These are phyloP conservation scores for Daldinia loculata DNA, from an alignment of 495 filamentous ascomycete species.

Conservation along the genomic window DNA sequence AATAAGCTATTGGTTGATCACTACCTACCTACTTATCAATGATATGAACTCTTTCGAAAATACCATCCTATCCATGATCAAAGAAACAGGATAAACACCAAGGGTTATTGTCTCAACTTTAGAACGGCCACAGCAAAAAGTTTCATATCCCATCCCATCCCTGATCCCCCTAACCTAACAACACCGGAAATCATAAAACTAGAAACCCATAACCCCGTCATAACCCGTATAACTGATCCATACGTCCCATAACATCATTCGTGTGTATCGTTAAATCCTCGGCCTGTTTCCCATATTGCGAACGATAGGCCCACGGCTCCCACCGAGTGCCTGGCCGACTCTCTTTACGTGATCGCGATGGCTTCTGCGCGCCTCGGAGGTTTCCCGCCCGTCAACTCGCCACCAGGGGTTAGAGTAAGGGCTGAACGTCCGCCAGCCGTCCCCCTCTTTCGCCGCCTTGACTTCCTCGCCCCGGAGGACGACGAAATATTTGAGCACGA, in stretches of 20 bases:
- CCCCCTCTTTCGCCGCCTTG: slow-evolving; percentile 33
- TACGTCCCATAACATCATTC: neutral
- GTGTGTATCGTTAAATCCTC: slow-evolving; percentile 1
- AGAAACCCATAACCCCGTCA: neutral
- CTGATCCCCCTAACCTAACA: neutral
- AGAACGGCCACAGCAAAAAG: neutral
- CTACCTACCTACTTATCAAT: no score
- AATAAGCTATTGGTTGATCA: no score
- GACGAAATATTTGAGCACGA: slow-evolving; percentile 17
- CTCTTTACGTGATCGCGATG: slow-evolving; percentile 23
- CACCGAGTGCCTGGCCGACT: slow-evolving; percentile 1
- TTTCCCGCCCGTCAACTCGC: slow-evolving; percentile 33
- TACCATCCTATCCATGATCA: no score
- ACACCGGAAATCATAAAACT: neutral
- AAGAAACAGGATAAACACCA: no score
- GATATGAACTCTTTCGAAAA: no score
- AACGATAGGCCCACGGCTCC: neutral
- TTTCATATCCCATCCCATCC: neutral
- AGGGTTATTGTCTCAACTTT: neutral
- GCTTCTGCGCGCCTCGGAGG: slow-evolving; percentile 26
- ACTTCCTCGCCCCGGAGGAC: slow-evolving; percentile 39
- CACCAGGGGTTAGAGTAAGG: slow-evolving; percentile 39
- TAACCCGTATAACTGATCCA: neutral
- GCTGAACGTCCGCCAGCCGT: slow-evolving; percentile 33
- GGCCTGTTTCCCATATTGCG: neutral